phyloP scores from a whole-genome alignment of 108 stramenopile species.

The Parietichytrium sp. region DNA sequence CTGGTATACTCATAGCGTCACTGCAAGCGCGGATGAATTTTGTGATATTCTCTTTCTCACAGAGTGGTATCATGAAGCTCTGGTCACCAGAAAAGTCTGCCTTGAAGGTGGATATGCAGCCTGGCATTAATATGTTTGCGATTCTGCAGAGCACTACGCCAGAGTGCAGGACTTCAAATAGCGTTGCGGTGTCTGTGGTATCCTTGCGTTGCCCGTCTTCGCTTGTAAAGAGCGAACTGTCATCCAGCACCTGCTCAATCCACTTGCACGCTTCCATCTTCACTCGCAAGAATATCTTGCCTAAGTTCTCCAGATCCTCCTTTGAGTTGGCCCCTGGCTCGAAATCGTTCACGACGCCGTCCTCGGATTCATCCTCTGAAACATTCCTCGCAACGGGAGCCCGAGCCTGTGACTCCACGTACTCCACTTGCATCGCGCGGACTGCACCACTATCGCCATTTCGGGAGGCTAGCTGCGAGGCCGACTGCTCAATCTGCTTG shows the following conservation, averaged over 20 bases:
- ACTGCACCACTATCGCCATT: not conserved
- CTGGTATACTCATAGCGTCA: constrained; percentile 37
- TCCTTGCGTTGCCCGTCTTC: not conserved
- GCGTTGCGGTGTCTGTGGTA: constrained; percentile 16
- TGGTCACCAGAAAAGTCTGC: not conserved
- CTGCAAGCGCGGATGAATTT: constrained; percentile 22
- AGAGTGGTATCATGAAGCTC: not conserved
- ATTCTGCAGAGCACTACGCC: constrained; percentile 18
- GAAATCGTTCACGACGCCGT: not conserved
- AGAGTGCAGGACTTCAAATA: constrained; percentile 2
- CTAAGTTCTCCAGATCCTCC: constrained; percentile 14
- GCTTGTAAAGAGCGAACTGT: not conserved
- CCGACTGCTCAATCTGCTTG: not conserved
- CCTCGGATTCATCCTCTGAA: not conserved
- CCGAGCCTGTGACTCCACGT: too few species aligned
- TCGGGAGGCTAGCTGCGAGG: not conserved
- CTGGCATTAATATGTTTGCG: not conserved
- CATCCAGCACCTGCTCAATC: not conserved
- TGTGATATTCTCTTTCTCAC: constrained; percentile 6
- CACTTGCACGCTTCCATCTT: not conserved
- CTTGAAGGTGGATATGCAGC: constrained; percentile 4
- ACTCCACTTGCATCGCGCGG: too few species aligned
- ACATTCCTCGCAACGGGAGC: too few species aligned
- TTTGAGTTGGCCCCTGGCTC: not conserved
- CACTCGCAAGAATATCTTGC: constrained; percentile 9